Base-by-base conservation (phyloP, 148 eudicot species). In the Bassia scoparia region DNA sequence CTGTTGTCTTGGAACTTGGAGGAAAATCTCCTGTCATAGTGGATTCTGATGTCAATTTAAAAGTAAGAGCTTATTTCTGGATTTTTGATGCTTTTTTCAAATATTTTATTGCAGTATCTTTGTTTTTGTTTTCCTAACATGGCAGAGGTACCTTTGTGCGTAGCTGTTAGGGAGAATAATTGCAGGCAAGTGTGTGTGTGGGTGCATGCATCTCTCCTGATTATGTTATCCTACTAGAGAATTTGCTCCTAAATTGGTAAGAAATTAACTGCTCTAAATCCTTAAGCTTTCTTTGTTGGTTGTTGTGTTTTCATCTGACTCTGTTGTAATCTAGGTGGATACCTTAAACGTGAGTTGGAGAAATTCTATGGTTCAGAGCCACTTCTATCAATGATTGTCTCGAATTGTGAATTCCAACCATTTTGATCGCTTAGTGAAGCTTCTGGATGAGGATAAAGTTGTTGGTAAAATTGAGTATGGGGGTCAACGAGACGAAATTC, bases 181-280 rank as follows among this genome's bases (percentile, higher is more conserved):
- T 46, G 83, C 79, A 26, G 89, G 92, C n/a, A 88, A 88, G 74
- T 88, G 89, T 86, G 89, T 74, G 43, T 76, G 84, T 63, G 92
- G 89, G 46, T 89, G 77, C 88, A 20, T 88, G 92, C 77, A 80
- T 88, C 54, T 76, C 84, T 70, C 79, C 80, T 10, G 92, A 88
- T 79, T 88, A 88, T 62, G 5, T 88, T 38, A 75, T 88, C 71
- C 92, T 13, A 83, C 87, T 3, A 84, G 72, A 68, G 84, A 77
- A 48, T 88, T 86, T 73, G 88, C 89, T 48, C 80, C 88, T 12
- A 84, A 76, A 77, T 68, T 88, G 76, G 92, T 88, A 81, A 76
- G 65, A 26, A 16, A 65, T 18, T 43, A 41, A 18, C 29, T 29
- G 31, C 31, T 53, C 1, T 77, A 35, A 48, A 16, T 44, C 61